Evolutionary conservation across 1,284 basidiomycete genomes (phyloP), one percentile per base, ranked within the genome.

Genomic region (Trichosporon coremiiforme): DNA sequence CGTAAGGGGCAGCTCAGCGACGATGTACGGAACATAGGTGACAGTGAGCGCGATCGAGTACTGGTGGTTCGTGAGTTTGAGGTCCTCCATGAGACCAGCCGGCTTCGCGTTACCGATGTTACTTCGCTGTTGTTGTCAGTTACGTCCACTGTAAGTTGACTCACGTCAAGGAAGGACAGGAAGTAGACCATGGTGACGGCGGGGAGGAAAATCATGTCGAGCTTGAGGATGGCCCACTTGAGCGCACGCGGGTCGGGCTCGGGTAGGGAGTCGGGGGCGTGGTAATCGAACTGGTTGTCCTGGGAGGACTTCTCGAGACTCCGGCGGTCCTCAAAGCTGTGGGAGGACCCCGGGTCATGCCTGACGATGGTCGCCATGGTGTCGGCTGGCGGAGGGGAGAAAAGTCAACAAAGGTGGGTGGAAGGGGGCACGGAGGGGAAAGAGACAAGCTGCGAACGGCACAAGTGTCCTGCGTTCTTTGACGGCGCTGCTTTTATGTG

Each of bases 81-180:
- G 71, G 68, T 77, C 85, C 75, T 84, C 83, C 74, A 85, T 84
- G 81, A 86, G 84, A 5, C 85, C 85, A 64, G 85, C 86, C 0
- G 86, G 87, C 73, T 87, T 86, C 20, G 87, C 87, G 76, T 88
- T 88, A 5, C 85, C 86, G 15, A 88, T 85, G 72, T 87, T 88
- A 7, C 86, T 63, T 22, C 71, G 68, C 67, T 69, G 64, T 13
- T 55, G 9, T n/a, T 55, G 65, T 55, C 31, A 66, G 65, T 20
- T 38, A 29, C 13, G 60, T 15, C 9, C n/a, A 33, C 15, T 6
- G 4, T 12, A n/a, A 4, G 5, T 86, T 86, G 17, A 12, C 64
- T 62, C n/a, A 65, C 63, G 76, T 87, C 87, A 60, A 88, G 78
- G 13, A 87, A 86, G 78, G 87, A 87, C 70, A 77, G 68, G 38